Evolutionary conservation across 208 protist species (phyloP).

Genomic region (Trypanosoma boissoni): DNA sequence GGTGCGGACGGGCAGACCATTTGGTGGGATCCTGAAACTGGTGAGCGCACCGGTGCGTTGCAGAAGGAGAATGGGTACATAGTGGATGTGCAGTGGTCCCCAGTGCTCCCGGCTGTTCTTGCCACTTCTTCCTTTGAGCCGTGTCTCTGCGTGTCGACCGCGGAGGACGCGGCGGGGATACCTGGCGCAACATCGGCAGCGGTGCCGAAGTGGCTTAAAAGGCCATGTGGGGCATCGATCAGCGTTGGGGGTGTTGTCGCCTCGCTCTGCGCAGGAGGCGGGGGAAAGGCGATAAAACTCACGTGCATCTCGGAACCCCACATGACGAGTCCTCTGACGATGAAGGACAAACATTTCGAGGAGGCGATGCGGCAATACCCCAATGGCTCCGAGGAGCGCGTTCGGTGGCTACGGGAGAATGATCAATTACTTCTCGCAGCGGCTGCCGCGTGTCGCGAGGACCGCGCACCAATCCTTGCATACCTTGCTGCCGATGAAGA

Average conservation of each 20-base stretch:
- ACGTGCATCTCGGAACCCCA: slow-evolving; percentile 23
- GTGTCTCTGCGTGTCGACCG: slow-evolving; percentile 65
- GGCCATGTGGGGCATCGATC: slow-evolving; percentile 64
- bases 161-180: slow-evolving; percentile 27
- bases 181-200: slow-evolving; percentile 2
- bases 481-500: slow-evolving; percentile 34
- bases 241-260: slow-evolving; percentile 55
- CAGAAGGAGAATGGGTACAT: slow-evolving; percentile 80
- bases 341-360: slow-evolving; percentile 26
- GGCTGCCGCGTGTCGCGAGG: slow-evolving; percentile 43
- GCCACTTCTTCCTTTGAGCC: slow-evolving; percentile 89
- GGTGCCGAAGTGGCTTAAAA: slow-evolving; percentile 54
- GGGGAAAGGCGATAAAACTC: slow-evolving; percentile 28
- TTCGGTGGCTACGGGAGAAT: slow-evolving; percentile 51
- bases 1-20: slow-evolving; percentile 93
- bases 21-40: slow-evolving; percentile 93
- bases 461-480: slow-evolving; percentile 60
- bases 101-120: slow-evolving; percentile 79
- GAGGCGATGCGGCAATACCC: slow-evolving; percentile 29
- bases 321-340: slow-evolving; percentile 31
- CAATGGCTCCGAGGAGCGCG: slow-evolving; percentile 41
- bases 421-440: slow-evolving; percentile 59
- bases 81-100: slow-evolving; percentile 95
- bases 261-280: slow-evolving; percentile 27
- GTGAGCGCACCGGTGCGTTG: slow-evolving; percentile 67